A percentile compares a stretch with the other conserved stretches of the same genome.
phyloP scores from a whole-genome alignment of 495 filamentous ascomycete species.

The Podospora comata region DNA sequence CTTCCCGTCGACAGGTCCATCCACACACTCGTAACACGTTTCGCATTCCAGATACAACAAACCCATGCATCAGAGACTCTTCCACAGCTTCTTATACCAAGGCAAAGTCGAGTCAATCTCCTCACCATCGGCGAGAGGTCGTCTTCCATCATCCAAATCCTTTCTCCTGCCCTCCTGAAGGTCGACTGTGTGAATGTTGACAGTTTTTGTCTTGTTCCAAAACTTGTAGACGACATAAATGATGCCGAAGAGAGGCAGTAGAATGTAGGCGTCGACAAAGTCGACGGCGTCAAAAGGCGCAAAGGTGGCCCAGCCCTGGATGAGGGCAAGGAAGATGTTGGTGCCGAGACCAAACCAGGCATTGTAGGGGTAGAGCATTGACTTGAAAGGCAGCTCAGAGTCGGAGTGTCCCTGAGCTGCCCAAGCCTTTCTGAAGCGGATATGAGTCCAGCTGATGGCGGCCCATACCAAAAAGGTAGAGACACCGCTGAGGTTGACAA shows the following conservation, averaged over 20 bases:
- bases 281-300: constrained; percentile 55
- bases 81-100: constrained; percentile 30
- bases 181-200: constrained; percentile 55
- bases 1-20: not conserved
- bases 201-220: constrained; percentile 54
- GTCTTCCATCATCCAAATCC: constrained; percentile 40
- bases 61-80: constrained; percentile 15
- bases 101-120: constrained; percentile 14
- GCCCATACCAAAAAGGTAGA: constrained; percentile 69
- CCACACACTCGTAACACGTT: not conserved
- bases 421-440: constrained; percentile 61
- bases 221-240: constrained; percentile 60
- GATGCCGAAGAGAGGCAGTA: constrained; percentile 61
- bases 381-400: constrained; percentile 55
- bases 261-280: constrained; percentile 67
- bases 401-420: constrained; percentile 53
- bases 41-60: not conserved
- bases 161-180: constrained; percentile 56
- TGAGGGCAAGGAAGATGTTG: constrained; percentile 62
- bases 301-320: constrained; percentile 58
- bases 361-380: constrained; percentile 59
- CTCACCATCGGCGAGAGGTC: constrained; percentile 18
- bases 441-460: constrained; percentile 61
- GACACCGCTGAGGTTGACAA: constrained; percentile 51
- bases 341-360: constrained; percentile 58